Conservation (phyloP, 495 filamentous ascomycete species). For the Lindgomyces ingoldianus region DNA sequence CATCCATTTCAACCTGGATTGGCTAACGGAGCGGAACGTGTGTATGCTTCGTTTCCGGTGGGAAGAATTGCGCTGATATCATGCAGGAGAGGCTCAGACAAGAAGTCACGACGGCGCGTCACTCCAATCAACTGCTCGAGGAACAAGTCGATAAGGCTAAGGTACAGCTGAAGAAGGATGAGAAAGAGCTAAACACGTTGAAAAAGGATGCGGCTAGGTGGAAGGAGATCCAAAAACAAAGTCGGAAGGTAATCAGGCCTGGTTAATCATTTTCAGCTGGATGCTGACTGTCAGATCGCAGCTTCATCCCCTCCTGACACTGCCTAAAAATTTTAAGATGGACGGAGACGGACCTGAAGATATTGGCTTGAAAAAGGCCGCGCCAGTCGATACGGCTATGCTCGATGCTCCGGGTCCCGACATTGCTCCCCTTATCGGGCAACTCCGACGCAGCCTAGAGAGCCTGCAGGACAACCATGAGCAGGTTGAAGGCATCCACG, state of each 20-base stretch:
- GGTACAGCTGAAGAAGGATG: conserved; percentile 53
- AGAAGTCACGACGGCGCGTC: conserved; percentile 54
- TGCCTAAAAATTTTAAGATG: conserved; percentile 8
- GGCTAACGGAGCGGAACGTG: conserved; percentile 54
- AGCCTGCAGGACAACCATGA: conserved; percentile 58
- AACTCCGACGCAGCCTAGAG: conserved; percentile 58
- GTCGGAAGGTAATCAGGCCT: conserved; percentile 36
- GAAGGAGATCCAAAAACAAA: conserved; percentile 51
- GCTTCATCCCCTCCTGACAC: conserved; percentile 37
- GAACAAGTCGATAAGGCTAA: conserved; percentile 58
- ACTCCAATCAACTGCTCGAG: conserved; percentile 57
- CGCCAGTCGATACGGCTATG: conserved; percentile 4
- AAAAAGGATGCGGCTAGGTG: conserved; percentile 54
- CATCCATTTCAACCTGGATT: conserved; percentile 61
- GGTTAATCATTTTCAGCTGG: background rate
- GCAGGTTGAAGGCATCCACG: conserved; percentile 54
- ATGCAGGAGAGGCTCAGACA: conserved; percentile 45
- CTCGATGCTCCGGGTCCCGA: conserved; percentile 41
- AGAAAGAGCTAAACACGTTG: conserved; percentile 54
- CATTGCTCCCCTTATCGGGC: conserved; percentile 43
- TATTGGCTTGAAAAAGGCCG: conserved; percentile 28
- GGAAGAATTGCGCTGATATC: background rate
- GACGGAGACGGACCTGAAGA: conserved; percentile 37
- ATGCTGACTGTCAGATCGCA: conserved; percentile 15
- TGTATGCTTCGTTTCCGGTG: background rate